A percentile compares a stretch with the other conserved stretches of the same genome.
Evolutionary conservation across 768 basidiomycete genomes (phyloP).

Genomic region (Hirschioporus abietinus): DNA sequence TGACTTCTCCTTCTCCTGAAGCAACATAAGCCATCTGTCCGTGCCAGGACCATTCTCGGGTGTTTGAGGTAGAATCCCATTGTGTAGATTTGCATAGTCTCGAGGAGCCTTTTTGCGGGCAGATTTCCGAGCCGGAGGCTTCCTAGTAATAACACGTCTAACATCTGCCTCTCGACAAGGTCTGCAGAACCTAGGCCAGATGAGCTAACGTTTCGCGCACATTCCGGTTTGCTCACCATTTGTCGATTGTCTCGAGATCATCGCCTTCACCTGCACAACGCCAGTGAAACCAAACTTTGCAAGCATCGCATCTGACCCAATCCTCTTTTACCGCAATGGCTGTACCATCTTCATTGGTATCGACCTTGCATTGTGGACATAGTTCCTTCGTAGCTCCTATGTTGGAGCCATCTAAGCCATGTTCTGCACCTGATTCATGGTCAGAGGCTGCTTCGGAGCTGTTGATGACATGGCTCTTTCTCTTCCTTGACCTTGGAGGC

Average conservation of each 20-base stretch:
- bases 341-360: constrained; percentile 25
- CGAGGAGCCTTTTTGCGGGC: constrained; percentile 65
- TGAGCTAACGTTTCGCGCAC: constrained; percentile 12
- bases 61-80: constrained; percentile 35
- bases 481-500: not conserved
- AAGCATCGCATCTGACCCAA: constrained; percentile 81
- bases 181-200: constrained; percentile 57
- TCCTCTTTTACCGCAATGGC: constrained; percentile 51
- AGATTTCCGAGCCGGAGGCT: constrained; percentile 77
- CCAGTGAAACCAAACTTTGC: constrained; percentile 85
- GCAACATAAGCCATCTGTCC: constrained; percentile 60
- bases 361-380: constrained; percentile 50
- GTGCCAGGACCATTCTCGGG: constrained; percentile 42
- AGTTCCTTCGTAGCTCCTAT: not conserved
- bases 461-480: not conserved
- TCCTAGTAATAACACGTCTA: constrained; percentile 62
- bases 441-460: not conserved
- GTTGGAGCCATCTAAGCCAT: not conserved
- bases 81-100: constrained; percentile 75
- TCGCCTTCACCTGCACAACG: constrained; percentile 64
- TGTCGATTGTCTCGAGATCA: constrained; percentile 65
- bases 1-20: constrained; percentile 48
- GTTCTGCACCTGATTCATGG: not conserved
- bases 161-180: constrained; percentile 57
- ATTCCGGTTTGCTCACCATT: constrained; percentile 49